Conservation (phyloP, 768 basidiomycete genomes). For the Tremella mesenterica region DNA sequence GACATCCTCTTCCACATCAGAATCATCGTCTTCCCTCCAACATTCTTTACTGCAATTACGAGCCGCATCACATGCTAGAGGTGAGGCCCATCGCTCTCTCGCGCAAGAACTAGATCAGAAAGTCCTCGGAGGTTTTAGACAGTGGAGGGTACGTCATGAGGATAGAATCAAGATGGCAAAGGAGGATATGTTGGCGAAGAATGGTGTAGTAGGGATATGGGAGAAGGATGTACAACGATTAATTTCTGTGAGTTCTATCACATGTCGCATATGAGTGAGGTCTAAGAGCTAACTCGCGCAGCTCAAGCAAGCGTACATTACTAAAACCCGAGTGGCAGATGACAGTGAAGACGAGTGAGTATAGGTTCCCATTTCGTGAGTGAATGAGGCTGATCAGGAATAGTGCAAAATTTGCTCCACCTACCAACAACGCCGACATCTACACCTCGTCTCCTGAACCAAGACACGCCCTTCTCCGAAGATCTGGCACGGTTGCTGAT, state of each 20-base stretch:
- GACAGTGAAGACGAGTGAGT: conserved; percentile 90
- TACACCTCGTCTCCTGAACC: conserved; percentile 73
- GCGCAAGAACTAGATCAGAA: conserved; percentile 66
- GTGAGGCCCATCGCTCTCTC: conserved; percentile 62
- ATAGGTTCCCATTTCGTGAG: background rate
- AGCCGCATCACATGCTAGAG: conserved; percentile 50
- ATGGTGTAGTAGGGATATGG: conserved; percentile 56
- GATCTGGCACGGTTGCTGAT: conserved; percentile 68
- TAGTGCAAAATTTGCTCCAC: conserved; percentile 83
- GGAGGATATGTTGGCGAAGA: conserved; percentile 60
- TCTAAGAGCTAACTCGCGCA: conserved; percentile 26
- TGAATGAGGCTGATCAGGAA: background rate
- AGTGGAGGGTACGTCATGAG: conserved; percentile 69
- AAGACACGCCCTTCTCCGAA: conserved; percentile 12
- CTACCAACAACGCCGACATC: conserved; percentile 53
- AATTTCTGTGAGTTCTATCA: conserved; percentile 11
- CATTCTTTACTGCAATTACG: conserved; percentile 29
- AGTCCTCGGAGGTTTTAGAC: conserved; percentile 70
- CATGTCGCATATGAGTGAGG: conserved; percentile 10
- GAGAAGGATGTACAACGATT: conserved; percentile 38
- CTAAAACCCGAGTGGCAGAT: conserved; percentile 73
- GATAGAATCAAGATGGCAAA: conserved; percentile 58
- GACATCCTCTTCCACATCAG: conserved; percentile 42
- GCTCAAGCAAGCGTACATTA: conserved; percentile 66
- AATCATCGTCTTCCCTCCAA: conserved; percentile 20